Evolutionary conservation across 164 flowering plant species (phyloP).

Genomic region (Sedum album): DNA sequence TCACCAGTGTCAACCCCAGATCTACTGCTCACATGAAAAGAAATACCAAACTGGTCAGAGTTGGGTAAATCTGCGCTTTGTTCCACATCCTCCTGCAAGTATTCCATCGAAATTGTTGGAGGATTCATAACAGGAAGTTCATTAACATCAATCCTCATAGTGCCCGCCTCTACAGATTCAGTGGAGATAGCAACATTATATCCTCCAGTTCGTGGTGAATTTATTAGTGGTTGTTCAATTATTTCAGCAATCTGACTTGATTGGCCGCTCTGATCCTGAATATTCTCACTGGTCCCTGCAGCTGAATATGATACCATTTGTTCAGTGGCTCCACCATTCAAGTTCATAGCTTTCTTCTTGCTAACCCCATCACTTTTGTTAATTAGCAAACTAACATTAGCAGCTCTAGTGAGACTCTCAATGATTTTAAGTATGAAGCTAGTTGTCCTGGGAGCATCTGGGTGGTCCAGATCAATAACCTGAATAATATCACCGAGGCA

Average conservation of each 20-base stretch:
- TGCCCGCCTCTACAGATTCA: conserved; percentile 37
- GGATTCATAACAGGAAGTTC: conserved; percentile 30
- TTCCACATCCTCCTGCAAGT: conserved; percentile 66
- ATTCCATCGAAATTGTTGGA: conserved; percentile 44
- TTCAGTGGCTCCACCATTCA: conserved; percentile 46
- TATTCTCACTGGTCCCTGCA: conserved; percentile 25
- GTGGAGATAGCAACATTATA: conserved; percentile 25
- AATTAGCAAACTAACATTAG: conserved; percentile 73
- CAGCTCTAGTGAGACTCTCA: conserved; percentile 83
- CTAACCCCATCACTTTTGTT: conserved; percentile 45
- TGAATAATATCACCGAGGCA: conserved; percentile 60
- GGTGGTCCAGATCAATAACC: conserved; percentile 82
- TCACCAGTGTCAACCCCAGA: conserved; percentile 76
- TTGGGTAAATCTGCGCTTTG: conserved; percentile 40
- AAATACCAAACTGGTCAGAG: conserved; percentile 54
- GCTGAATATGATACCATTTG: conserved; percentile 25
- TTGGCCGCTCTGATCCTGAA: conserved; percentile 27
- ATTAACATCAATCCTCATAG: conserved; percentile 52
- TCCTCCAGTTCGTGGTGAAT: conserved; percentile 29
- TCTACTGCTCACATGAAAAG: conserved; percentile 62
- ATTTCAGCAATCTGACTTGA: conserved; percentile 25
- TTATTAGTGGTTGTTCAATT: conserved; percentile 32
- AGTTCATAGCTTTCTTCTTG: conserved; percentile 45
- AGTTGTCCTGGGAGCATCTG: conserved; percentile 73
- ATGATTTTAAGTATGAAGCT: conserved; percentile 75